Evolutionary conservation across 805 yeast species (phyloP).

Genomic region (Tetrapisispora pingtungensis): DNA sequence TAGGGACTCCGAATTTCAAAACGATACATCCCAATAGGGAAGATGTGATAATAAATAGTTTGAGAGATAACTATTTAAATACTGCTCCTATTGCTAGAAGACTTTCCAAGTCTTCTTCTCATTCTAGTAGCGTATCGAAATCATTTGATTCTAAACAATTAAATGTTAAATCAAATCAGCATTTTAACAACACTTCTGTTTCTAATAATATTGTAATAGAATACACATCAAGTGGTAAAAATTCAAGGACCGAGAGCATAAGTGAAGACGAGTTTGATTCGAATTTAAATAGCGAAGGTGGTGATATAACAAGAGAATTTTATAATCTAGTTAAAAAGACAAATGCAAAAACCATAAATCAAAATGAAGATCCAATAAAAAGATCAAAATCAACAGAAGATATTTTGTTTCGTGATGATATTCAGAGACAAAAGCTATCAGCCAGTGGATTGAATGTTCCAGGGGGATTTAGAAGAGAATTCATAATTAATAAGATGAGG

Average conservation of each 20-base stretch:
- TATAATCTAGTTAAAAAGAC: constrained; percentile 17
- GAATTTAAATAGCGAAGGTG: constrained; percentile 20
- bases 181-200: background rate
- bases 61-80: constrained; percentile 24
- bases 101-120: background rate
- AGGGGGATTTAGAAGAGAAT: constrained; percentile 75
- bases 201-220: background rate
- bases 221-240: background rate
- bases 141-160: background rate
- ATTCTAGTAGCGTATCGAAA: background rate
- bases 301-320: constrained; percentile 32
- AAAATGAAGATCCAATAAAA: constrained; percentile 2
- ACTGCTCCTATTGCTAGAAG: background rate
- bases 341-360: background rate
- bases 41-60: constrained; percentile 25
- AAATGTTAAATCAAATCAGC: background rate
- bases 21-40: constrained; percentile 16
- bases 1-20: constrained; percentile 27
- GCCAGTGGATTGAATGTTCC: constrained; percentile 69
- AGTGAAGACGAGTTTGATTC: constrained; percentile 2
- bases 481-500: constrained; percentile 35
- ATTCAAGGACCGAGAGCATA: background rate
- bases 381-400: constrained; percentile 19
- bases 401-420: constrained; percentile 10
- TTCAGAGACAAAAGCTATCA: constrained; percentile 44